Base-by-base conservation (phyloP, 176 grass and related monocot species). In the Oryza punctata region DNA sequence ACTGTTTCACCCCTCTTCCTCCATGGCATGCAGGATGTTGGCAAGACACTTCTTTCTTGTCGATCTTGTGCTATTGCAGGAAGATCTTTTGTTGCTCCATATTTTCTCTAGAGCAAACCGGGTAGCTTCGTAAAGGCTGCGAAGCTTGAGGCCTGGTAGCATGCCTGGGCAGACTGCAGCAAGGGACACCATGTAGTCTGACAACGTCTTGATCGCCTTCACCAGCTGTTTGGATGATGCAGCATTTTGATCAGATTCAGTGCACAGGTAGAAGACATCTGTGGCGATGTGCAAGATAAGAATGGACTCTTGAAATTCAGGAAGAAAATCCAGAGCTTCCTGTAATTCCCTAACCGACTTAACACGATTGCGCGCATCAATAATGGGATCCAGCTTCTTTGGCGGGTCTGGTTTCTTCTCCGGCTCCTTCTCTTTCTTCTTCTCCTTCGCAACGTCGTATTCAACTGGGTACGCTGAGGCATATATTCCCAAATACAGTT, bases 51-150 rank as follows among this genome's bases (percentile, higher is more conserved):
- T 4, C 1, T 45, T 9, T 57, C 10, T 19, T 7, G 32, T 0
- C 5, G 10, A n/a, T 10, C 0, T 33, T 0, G 4, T 5, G 1
- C 0, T 8, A 0, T 3, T 1, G 11, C 14, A 0, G 24, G 10
- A 7, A 1, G 0, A 37, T 30, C 2, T 37, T 6, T 0, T 4
- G 0, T 13, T 30, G 9, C 0, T 6, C 59, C 70, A 67, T 37
- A 75, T 8, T 0, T 19, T 9, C 0, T 12, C 6, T 14, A 84
- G 12, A 49, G 15, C 16, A 0, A 5, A 15, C 6, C 18, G 2
- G 35, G 65, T 78, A 6, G 0, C 18, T 30, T 59, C 4, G 0
- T 75, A 75, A 4, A 33, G 3, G 49, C 18, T 75, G 49, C 28
- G 73, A 3, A 57, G 46, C 29, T 59, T 29, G 10, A 75, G 49